Conservation (phyloP, 352 stramenopile genomes). For the Albugo laibachii region DNA sequence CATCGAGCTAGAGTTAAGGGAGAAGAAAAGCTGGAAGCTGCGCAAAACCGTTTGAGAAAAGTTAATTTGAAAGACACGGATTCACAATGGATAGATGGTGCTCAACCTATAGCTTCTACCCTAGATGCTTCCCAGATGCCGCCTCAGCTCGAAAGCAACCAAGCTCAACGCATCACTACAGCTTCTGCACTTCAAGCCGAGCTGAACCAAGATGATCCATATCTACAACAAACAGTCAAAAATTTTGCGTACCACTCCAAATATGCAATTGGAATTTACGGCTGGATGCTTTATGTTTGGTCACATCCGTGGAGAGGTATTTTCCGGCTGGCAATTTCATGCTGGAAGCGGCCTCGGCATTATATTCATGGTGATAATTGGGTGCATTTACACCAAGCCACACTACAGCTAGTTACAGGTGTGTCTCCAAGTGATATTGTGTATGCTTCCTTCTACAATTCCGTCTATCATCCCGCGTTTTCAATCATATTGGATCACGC, state of each 20-base stretch:
- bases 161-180: not conserved
- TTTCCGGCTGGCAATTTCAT: conserved; percentile 52
- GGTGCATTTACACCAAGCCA: conserved; percentile 55
- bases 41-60: not conserved
- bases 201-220: not conserved
- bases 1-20: no score
- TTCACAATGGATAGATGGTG: not conserved
- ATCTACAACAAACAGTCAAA: conserved; percentile 11
- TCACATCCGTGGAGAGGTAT: conserved; percentile 74
- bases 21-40: not conserved
- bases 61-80: not conserved
- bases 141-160: not conserved
- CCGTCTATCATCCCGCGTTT: conserved; percentile 61
- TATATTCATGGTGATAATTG: conserved; percentile 78
- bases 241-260: conserved; percentile 72
- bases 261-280: conserved; percentile 73
- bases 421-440: conserved; percentile 47
- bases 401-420: conserved; percentile 62
- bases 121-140: not conserved
- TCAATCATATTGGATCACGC: conserved; percentile 62
- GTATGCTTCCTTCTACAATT: conserved; percentile 63
- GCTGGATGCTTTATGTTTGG: conserved; percentile 82
- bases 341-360: conserved; percentile 25
- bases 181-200: not conserved
- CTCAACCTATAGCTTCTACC: not conserved